These are phyloP conservation scores for Globisporangium orthogonon DNA, from an alignment of 352 stramenopile species.

Conservation along the genomic window DNA sequence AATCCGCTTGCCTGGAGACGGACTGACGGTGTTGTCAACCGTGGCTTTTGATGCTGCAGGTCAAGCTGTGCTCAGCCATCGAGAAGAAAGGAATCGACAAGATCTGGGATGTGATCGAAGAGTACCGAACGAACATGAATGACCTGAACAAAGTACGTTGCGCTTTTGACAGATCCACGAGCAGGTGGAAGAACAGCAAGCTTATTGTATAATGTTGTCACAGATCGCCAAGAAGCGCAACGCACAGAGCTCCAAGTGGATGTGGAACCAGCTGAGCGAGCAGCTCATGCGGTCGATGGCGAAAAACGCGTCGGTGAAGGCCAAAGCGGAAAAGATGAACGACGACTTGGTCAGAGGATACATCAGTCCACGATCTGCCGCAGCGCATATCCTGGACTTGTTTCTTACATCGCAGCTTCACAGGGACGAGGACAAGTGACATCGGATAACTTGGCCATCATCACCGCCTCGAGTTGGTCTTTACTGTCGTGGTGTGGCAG, in stretches of 20 bases:
- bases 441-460: background rate
- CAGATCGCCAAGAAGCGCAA: slow-evolving; percentile 67
- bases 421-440: slow-evolving; percentile 15
- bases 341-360: slow-evolving; percentile 56
- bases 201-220: background rate
- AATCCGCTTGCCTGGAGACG: background rate
- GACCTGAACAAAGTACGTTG: slow-evolving; percentile 38
- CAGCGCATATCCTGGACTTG: slow-evolving; percentile 47
- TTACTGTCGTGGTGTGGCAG: background rate
- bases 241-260: slow-evolving; percentile 70
- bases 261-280: slow-evolving; percentile 77
- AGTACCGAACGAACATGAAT: slow-evolving; percentile 56
- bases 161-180: background rate
- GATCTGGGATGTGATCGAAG: slow-evolving; percentile 56
- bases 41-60: slow-evolving; percentile 15
- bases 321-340: slow-evolving; percentile 49
- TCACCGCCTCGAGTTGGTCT: too few relatives aligned
- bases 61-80: slow-evolving; percentile 65
- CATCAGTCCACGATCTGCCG: slow-evolving; percentile 58
- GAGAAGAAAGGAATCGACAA: slow-evolving; percentile 68
- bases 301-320: slow-evolving; percentile 30
- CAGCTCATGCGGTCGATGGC: slow-evolving; percentile 66
- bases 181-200: too few relatives aligned
- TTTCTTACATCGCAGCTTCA: slow-evolving; percentile 47
- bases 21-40: background rate